A percentile compares a stretch with the other conserved stretches of the same genome.
Evolutionary conservation across 345 rosid genomes (phyloP).

Genomic region (Adansonia digitata): DNA sequence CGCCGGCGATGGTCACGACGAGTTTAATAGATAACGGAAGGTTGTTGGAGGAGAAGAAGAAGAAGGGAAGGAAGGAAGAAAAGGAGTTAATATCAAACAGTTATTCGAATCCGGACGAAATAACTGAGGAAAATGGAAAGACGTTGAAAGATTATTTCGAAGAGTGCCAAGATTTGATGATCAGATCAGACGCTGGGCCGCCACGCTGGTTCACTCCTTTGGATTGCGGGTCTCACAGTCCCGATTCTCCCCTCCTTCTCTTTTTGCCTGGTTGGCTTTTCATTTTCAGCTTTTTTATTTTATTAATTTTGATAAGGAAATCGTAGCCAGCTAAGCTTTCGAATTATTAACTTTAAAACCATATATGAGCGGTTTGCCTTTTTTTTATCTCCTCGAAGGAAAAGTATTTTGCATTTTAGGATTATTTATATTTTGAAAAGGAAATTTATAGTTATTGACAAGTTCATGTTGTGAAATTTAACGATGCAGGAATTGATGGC

Average conservation of each 20-base stretch:
- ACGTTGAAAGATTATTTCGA: conserved; percentile 43
- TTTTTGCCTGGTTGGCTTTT: conserved; percentile 54
- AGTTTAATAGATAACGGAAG: conserved; percentile 4
- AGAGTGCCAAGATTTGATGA: conserved; percentile 38
- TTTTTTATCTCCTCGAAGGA: too few relatives aligned
- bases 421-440: not conserved
- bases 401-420: not conserved
- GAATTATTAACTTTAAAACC: not conserved
- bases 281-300: not conserved
- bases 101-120: not conserved
- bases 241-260: conserved; percentile 61
- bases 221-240: conserved; percentile 41
- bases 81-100: not conserved
- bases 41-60: not conserved
- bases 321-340: not conserved
- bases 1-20: conserved; percentile 1
- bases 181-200: conserved; percentile 47
- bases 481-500: conserved; percentile 60
- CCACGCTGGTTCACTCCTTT: conserved; percentile 76
- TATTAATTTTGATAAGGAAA: not conserved
- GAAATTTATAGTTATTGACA: not conserved
- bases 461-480: not conserved
- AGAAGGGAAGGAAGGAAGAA: conserved; percentile 4
- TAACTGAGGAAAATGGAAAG: conserved; percentile 21
- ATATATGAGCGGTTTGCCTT: not conserved